Percentiles rank a stretch among this genome's conserved stretches.
Evolutionary conservation across 345 rosid species (phyloP).

Genomic region (Arabis hirsuta): DNA sequence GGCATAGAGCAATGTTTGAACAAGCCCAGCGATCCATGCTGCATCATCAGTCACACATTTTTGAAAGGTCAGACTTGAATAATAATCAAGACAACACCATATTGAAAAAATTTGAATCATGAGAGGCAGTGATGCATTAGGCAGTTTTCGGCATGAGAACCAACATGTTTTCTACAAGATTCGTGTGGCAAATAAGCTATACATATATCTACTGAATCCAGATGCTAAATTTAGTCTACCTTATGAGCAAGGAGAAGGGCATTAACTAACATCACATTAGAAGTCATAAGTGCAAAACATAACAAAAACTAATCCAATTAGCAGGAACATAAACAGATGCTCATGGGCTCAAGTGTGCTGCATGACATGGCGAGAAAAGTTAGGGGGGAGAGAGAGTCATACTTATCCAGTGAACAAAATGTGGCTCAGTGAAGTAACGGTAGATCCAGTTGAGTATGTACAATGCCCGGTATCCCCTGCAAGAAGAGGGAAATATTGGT

Average conservation of each 20-base stretch:
- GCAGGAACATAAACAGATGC: constrained; percentile 4
- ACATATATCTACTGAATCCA: constrained; percentile 6
- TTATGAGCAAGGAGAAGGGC: constrained; percentile 1
- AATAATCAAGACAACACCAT: constrained; percentile 2
- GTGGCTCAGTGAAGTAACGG: constrained; percentile 72
- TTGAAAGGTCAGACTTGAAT: background rate
- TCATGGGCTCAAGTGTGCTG: background rate
- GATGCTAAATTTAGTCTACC: background rate
- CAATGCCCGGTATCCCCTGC: constrained; percentile 71
- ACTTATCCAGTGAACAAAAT: constrained; percentile 82
- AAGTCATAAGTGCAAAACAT: background rate
- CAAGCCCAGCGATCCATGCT: constrained; percentile 86
- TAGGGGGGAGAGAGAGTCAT: constrained; percentile 40
- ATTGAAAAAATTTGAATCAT: constrained; percentile 4
- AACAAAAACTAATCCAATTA: constrained; percentile 1
- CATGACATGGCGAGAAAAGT: background rate
- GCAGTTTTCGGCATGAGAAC: background rate
- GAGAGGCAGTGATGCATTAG: background rate
- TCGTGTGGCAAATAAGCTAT: background rate
- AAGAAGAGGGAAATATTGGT: constrained; percentile 15
- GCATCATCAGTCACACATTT: constrained; percentile 38
- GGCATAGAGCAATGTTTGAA: constrained; percentile 74
- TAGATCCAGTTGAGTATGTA: constrained; percentile 84
- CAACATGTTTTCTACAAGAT: constrained; percentile 22
- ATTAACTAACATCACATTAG: background rate